Percentiles rank a stretch among this genome's conserved stretches.
These are phyloP conservation scores for Diplodia intermedia DNA, from an alignment of 2,329 filamentous ascomycete genomes.

Conservation along the genomic window DNA sequence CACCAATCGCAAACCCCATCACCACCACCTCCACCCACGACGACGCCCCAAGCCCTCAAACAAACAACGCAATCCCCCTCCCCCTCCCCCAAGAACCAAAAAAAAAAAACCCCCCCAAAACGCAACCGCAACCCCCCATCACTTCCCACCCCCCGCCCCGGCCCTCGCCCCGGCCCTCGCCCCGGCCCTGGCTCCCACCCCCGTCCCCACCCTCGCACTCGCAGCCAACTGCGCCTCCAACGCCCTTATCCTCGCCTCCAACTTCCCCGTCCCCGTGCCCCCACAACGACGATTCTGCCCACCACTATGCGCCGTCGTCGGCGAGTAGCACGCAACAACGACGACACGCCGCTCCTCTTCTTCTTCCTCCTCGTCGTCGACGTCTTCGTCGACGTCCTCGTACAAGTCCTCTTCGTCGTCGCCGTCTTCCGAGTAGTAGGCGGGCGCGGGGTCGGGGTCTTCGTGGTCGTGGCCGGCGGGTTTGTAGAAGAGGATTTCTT, in stretches of 20 bases:
- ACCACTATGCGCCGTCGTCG: neutral
- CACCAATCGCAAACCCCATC: too few relatives aligned
- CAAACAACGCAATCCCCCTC: too few relatives aligned
- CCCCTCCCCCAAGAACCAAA: too few relatives aligned
- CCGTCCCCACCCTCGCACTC: neutral
- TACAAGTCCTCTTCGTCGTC: neutral
- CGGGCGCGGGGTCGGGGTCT: neutral
- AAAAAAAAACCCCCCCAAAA: too few relatives aligned
- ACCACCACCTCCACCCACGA: too few relatives aligned
- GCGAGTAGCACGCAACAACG: neutral
- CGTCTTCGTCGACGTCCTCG: neutral
- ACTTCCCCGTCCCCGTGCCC: neutral
- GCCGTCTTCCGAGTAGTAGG: neutral
- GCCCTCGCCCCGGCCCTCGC: too few relatives aligned
- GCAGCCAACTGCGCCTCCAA: conserved; percentile 12
- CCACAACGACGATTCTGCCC: neutral
- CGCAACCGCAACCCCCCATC: too few relatives aligned
- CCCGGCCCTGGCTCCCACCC: neutral
- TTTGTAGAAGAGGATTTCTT: conserved; percentile 7
- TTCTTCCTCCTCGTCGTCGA: neutral
- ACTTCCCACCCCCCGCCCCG: too few relatives aligned
- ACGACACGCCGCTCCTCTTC: neutral
- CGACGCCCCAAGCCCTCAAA: too few relatives aligned
- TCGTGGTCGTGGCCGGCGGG: neutral
- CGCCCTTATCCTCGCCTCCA: conserved; percentile 7